Conservation (phyloP, 495 filamentous ascomycete species). For the Thermochaetoides thermophila region DNA sequence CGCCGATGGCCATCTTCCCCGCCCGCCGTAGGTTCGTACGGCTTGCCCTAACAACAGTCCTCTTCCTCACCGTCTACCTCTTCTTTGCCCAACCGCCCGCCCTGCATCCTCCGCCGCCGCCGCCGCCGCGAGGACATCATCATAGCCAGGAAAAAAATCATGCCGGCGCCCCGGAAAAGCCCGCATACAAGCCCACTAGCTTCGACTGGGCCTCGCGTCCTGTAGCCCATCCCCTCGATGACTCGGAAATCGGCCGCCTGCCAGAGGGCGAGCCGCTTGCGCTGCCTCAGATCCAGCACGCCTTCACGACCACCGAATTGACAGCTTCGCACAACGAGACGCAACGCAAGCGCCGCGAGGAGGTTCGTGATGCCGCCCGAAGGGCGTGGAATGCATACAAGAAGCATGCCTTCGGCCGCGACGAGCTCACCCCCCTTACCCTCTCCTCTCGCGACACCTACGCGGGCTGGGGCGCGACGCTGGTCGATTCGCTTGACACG, state of each 20-base stretch:
- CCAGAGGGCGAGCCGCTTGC: slow-evolving; percentile 16
- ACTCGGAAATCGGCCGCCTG: slow-evolving; percentile 15
- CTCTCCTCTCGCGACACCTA: slow-evolving; percentile 47
- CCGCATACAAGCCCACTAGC: slow-evolving; percentile 21
- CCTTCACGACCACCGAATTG: slow-evolving; percentile 20
- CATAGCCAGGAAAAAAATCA: slow-evolving; percentile 7
- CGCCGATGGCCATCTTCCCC: slow-evolving; percentile 13
- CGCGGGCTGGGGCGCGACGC: slow-evolving; percentile 73
- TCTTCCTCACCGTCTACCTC: slow-evolving; percentile 12
- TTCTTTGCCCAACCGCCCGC: slow-evolving; percentile 1
- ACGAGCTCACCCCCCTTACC: slow-evolving; percentile 57
- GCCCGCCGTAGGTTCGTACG: slow-evolving; percentile 13
- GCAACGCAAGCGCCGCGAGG: slow-evolving; percentile 14
- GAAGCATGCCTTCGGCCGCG: slow-evolving; percentile 55
- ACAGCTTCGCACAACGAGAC: slow-evolving; percentile 16
- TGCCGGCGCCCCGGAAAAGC: too few relatives aligned
- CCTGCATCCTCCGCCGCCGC: too few relatives aligned
- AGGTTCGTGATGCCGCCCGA: slow-evolving; percentile 49
- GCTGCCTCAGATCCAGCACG: slow-evolving; percentile 27
- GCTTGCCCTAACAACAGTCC: slow-evolving; percentile 9
- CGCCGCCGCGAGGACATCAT: neutral
- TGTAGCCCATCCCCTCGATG: slow-evolving; percentile 19
- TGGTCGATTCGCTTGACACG: slow-evolving; percentile 75
- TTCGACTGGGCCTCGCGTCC: slow-evolving; percentile 29
- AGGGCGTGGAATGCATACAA: slow-evolving; percentile 68